These are phyloP conservation scores for Anacardium occidentale DNA, from an alignment of 345 rosid genomes.

Conservation along the genomic window DNA sequence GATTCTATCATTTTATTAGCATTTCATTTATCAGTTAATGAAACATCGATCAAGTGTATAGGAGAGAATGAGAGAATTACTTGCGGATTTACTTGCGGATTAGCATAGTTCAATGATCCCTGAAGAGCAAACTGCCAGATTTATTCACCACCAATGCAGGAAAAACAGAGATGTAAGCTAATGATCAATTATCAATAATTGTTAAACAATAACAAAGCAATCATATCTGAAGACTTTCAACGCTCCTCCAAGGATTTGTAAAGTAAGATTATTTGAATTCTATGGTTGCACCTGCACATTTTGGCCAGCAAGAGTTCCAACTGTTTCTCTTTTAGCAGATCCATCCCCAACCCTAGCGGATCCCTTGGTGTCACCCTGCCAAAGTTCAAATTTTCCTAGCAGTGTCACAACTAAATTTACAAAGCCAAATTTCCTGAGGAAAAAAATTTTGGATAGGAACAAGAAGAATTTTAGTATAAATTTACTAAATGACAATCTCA, in stretches of 20 bases:
- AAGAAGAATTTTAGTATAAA: neutral
- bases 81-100: constrained; percentile 36
- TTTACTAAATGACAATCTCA: neutral
- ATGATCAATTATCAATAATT: neutral
- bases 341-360: constrained; percentile 66
- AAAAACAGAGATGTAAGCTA: constrained; percentile 15
- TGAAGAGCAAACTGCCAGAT: constrained; percentile 42
- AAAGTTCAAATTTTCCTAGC: constrained; percentile 17
- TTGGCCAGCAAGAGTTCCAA: constrained; percentile 47
- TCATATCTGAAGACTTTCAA: neutral
- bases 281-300: constrained; percentile 46
- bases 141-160: constrained; percentile 14
- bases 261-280: constrained; percentile 2
- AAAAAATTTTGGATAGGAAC: neutral
- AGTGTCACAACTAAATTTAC: constrained; percentile 8
- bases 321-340: constrained; percentile 50
- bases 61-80: constrained; percentile 12
- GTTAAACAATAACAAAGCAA: neutral
- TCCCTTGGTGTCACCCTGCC: constrained; percentile 73
- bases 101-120: constrained; percentile 45
- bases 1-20: neutral
- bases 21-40: neutral
- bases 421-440: too few species aligned
- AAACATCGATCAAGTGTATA: neutral
- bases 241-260: neutral